Conservation (phyloP, 371 early-diverging fungal species). For the Coemansia sp. region DNA sequence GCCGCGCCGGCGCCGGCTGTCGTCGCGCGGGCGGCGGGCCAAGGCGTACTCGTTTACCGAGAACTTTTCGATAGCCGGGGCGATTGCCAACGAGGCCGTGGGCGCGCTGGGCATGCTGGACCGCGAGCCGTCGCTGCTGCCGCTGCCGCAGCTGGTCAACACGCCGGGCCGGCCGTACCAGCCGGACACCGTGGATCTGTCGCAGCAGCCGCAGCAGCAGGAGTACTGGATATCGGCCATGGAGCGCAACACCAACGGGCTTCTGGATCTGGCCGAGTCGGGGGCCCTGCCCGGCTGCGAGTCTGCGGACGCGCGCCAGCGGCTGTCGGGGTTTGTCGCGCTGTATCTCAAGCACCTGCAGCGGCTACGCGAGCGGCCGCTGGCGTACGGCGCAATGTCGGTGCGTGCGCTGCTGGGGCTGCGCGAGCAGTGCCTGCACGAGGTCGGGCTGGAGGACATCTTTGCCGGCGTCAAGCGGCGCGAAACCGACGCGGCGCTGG, state of each 20-base stretch:
- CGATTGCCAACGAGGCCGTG: slow-evolving; percentile 52
- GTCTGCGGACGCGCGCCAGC: slow-evolving; percentile 34
- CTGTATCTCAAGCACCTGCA: slow-evolving; percentile 61
- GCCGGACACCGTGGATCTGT: slow-evolving; percentile 66
- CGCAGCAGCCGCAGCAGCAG: slow-evolving; percentile 53
- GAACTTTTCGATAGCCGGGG: slow-evolving; percentile 65
- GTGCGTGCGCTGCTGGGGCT: slow-evolving; percentile 67
- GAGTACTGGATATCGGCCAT: slow-evolving; percentile 67
- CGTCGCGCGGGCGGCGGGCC: slow-evolving; percentile 27
- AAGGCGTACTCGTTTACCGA: slow-evolving; percentile 70
- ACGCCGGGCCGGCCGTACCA: slow-evolving; percentile 49
- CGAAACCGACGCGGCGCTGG: slow-evolving; percentile 63
- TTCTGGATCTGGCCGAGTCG: slow-evolving; percentile 59
- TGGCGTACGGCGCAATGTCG: slow-evolving; percentile 65
- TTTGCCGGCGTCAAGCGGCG: slow-evolving; percentile 62
- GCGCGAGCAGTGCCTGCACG: slow-evolving; percentile 73
- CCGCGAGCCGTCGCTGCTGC: slow-evolving; percentile 51
- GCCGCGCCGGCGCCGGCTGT: slow-evolving; percentile 11
- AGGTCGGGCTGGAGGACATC: slow-evolving; percentile 69
- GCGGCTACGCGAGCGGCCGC: slow-evolving; percentile 57
- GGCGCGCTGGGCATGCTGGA: slow-evolving; percentile 64
- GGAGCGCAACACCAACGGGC: slow-evolving; percentile 58
- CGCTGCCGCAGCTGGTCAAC: slow-evolving; percentile 58
- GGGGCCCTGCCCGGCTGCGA: slow-evolving; percentile 42
- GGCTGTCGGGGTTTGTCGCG: slow-evolving; percentile 50